Evolutionary conservation across 176 grass and related monocot species (phyloP).

Genomic region (Themeda triandra): DNA sequence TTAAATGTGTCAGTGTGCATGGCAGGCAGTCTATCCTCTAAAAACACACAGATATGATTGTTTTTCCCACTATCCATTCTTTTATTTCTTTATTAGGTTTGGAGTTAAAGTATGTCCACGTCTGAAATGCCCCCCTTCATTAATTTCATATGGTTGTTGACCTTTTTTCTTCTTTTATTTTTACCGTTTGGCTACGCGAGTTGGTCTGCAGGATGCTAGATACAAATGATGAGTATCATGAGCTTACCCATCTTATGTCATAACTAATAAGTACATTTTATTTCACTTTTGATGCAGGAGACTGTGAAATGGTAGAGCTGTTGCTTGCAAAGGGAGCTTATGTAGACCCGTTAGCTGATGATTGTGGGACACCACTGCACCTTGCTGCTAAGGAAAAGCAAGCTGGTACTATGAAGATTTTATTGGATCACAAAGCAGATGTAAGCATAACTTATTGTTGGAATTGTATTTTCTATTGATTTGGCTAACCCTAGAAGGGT

Average conservation of each 20-base stretch:
- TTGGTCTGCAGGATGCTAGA: background rate
- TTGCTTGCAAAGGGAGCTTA: constrained; percentile 36
- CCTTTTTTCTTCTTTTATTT: background rate
- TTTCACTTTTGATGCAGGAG: background rate
- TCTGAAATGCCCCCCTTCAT: background rate
- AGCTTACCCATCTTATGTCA: background rate
- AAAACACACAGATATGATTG: no score
- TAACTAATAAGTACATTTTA: constrained; percentile 1
- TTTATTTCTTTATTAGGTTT: no score
- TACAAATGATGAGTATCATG: background rate
- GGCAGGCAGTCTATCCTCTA: no score
- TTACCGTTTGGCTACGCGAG: background rate
- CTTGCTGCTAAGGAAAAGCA: constrained; percentile 13
- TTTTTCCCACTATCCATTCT: no score
- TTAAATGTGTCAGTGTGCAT: no score
- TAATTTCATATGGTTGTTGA: background rate
- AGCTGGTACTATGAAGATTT: constrained; percentile 24
- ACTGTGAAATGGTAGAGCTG: constrained; percentile 6
- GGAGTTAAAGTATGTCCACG: background rate
- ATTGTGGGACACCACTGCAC: constrained; percentile 33
- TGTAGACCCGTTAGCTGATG: background rate
- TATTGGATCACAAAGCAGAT: constrained; percentile 29
- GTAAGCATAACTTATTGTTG: constrained; percentile 4
- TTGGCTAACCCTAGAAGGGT: no score
- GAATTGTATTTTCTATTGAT: background rate